Evolutionary conservation across 2,329 filamentous ascomycete species (phyloP), one percentile per base, ranked within the genome.

Genomic region (Pestalotiopsis sp.): DNA sequence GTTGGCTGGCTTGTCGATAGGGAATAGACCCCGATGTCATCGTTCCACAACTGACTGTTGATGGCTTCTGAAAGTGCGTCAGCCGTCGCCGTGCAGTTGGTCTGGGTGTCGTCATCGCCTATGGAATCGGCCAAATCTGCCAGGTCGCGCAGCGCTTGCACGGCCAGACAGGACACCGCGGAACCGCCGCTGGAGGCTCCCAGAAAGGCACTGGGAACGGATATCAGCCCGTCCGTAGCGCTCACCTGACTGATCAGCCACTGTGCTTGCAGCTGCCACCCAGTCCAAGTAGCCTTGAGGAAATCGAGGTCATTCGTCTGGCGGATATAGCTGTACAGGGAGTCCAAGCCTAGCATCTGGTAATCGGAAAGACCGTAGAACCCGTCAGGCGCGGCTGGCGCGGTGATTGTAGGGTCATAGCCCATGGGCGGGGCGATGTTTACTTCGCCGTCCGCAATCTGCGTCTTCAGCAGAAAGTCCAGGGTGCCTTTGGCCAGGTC

Each of bases 401-500:
- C 58, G 13, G 62, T 52, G 2, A 66, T 40, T 9, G 20, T 13
- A 2, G 72, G 69, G 23, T 69, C 65, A 60, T 72, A 71, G 3
- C 72, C 72, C 3, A 73, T 65, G 17, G 64, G 65, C 9, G 70
- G 57, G 3, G 61, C 57, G 57, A 70, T 69, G 52, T 65, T 66
- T n/a, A 73, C 36, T 41, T 69, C 41, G 12, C 71, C 72, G n/a
- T 68, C 66, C 2, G 58, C 66, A 7, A 68, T 64, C 41, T 73
- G 67, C 13, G 58, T 38, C 14, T 71, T 70, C 1, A 82, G 70
- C 1, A 77, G 68, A 13, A 73, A 76, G 11, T 78, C 70, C 20
- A 84, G 73, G 0, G 76, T 80, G 2, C 80, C 80, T 0, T 76
- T 64, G 2, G 80, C 69, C 20, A 79, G 74, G 27, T 83, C 80